Percentiles rank a stretch among this genome's conserved stretches.
Conservation (phyloP, 768 basidiomycete genomes). For the Hirschioporus abietinus region DNA sequence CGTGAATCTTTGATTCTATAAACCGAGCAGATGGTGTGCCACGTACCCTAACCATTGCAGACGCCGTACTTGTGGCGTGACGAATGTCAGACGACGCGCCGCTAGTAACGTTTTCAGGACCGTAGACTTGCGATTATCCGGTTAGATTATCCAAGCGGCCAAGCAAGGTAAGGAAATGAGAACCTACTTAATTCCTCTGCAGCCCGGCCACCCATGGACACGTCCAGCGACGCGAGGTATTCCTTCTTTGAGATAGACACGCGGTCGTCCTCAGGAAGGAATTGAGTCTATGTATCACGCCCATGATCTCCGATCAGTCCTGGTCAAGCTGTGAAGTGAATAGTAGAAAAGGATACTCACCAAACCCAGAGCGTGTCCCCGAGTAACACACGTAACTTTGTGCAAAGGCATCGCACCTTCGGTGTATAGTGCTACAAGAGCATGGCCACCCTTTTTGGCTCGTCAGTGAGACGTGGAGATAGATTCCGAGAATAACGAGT, state of each 20-base stretch:
- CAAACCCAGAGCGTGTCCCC: conserved; percentile 88
- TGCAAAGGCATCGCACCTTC: conserved; percentile 95
- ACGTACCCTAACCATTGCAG: conserved; percentile 83
- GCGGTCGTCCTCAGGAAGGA: conserved; percentile 74
- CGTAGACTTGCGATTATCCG: conserved; percentile 57
- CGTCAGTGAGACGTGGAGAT: conserved; percentile 11
- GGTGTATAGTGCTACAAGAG: conserved; percentile 91
- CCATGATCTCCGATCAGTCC: conserved; percentile 1
- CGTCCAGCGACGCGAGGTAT: conserved; percentile 81
- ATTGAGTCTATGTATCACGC: conserved; percentile 47
- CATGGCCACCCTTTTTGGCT: conserved; percentile 72
- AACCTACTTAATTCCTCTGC: conserved; percentile 83
- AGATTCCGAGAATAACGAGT: conserved; percentile 9
- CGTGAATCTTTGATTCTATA: conserved; percentile 8
- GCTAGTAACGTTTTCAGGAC: conserved; percentile 81
- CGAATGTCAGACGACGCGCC: conserved; percentile 88
- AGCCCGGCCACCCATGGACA: conserved; percentile 89
- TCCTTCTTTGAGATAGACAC: conserved; percentile 67
- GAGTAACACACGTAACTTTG: conserved; percentile 96
- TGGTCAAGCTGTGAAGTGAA: conserved; percentile 6
- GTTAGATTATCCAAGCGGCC: conserved; percentile 6
- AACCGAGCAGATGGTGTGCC: conserved; percentile 6
- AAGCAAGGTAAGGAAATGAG: conserved; percentile 6
- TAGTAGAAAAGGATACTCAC: conserved; percentile 42
- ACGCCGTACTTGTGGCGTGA: conserved; percentile 74